Conservation (phyloP, 2,329 filamentous ascomycete species). For the Dryadomyces quercivorus region DNA sequence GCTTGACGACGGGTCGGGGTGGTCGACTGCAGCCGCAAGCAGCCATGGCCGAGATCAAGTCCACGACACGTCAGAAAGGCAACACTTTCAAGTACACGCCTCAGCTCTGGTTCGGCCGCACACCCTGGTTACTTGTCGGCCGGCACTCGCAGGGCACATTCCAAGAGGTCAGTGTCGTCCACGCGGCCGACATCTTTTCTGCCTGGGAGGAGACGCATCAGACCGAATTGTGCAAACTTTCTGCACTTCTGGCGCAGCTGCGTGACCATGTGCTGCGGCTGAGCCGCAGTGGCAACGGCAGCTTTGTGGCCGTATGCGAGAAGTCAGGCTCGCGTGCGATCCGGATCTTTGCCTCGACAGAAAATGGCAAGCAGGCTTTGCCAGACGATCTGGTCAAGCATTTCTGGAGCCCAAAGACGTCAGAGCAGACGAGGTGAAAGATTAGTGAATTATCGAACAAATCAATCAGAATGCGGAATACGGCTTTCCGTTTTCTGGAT, state of each 20-base stretch:
- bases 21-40: background rate
- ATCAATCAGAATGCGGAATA: too few species aligned
- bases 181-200: background rate
- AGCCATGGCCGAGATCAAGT: background rate
- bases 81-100: background rate
- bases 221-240: background rate
- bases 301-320: background rate
- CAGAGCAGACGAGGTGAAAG: too few species aligned
- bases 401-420: background rate
- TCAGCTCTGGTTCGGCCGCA: background rate
- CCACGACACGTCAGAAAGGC: background rate
- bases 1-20: too few species aligned
- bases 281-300: background rate
- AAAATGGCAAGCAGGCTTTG: background rate
- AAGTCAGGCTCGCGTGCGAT: background rate
- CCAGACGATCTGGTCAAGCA: background rate
- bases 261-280: background rate
- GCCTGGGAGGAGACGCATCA: background rate
- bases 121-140: background rate
- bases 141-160: background rate
- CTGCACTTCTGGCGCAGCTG: background rate
- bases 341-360: background rate
- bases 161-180: background rate
- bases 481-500: too few species aligned
- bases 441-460: too few species aligned